phyloP scores from a whole-genome alignment of 371 early-diverging fungal genomes.

The Syncephalastrum contaminatum region DNA sequence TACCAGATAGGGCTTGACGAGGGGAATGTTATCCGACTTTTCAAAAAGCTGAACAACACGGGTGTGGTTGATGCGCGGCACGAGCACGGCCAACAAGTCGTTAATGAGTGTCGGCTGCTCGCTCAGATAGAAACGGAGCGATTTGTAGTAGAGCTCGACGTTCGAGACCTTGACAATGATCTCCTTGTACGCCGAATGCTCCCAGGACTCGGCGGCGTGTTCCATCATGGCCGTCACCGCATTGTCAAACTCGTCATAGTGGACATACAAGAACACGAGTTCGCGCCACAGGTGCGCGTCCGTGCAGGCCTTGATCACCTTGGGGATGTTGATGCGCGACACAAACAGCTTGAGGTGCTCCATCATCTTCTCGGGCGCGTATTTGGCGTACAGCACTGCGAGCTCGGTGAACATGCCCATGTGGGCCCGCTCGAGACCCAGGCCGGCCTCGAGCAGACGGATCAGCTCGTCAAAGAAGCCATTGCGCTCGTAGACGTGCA shows the following conservation, averaged over 20 bases:
- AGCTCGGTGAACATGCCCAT: conserved; percentile 99
- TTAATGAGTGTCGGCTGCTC: conserved; percentile 92
- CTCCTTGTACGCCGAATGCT: conserved; percentile 94
- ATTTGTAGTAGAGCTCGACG: conserved; percentile 95
- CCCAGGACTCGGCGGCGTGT: conserved; percentile 91
- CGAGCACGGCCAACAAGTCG: conserved; percentile 85
- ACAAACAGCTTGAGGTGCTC: conserved; percentile 95
- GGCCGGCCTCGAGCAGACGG: conserved; percentile 85
- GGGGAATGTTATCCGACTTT: conserved; percentile 93
- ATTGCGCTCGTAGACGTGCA: conserved; percentile 82
- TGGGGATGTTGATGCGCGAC: conserved; percentile 97
- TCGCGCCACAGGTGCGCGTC: conserved; percentile 94
- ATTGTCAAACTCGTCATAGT: conserved; percentile 98
- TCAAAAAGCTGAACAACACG: conserved; percentile 96
- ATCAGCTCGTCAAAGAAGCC: conserved; percentile 92
- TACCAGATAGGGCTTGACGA: conserved; percentile 92
- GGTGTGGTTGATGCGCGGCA: conserved; percentile 92
- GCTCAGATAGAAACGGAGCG: conserved; percentile 92
- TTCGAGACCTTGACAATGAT: conserved; percentile 94
- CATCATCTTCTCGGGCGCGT: conserved; percentile 91
- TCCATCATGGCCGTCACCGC: conserved; percentile 93
- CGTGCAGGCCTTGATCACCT: conserved; percentile 94
- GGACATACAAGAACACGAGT: conserved; percentile 94
- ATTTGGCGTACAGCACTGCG: conserved; percentile 93
- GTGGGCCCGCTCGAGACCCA: conserved; percentile 96